Conservation (phyloP, 2,329 filamentous ascomycete species). For the Thielaviopsis ethacetica region DNA sequence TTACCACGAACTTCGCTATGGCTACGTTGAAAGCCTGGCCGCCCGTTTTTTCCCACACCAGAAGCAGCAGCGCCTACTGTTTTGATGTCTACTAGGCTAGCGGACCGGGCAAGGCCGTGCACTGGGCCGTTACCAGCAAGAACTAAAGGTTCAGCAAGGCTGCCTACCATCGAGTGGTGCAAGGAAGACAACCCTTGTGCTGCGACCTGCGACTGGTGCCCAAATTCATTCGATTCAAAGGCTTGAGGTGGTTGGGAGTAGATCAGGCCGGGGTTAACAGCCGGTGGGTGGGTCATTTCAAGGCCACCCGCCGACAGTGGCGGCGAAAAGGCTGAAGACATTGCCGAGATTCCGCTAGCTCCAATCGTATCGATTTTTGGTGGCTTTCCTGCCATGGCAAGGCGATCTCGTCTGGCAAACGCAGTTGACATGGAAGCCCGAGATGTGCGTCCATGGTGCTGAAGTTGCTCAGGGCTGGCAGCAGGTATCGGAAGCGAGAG, state of each 20-base stretch:
- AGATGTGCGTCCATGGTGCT: conserved; percentile 12
- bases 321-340: conserved; percentile 26
- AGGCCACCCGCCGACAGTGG: conserved; percentile 16
- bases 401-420: neutral
- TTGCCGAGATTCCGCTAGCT: conserved; percentile 15
- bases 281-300: conserved; percentile 14
- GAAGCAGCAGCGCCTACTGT: conserved; percentile 31
- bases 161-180: neutral
- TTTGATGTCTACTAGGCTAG: conserved; percentile 27
- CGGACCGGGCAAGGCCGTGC: conserved; percentile 24
- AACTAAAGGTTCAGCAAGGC: conserved; percentile 6
- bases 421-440: neutral
- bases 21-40: conserved; percentile 36
- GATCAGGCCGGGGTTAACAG: conserved; percentile 44
- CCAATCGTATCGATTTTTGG: neutral
- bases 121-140: conserved; percentile 3
- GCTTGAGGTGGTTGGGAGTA: conserved; percentile 33
- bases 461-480: conserved; percentile 10
- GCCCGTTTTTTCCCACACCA: conserved; percentile 27
- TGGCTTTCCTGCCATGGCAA: conserved; percentile 9
- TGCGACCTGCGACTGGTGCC: neutral
- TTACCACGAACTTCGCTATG: conserved; percentile 36
- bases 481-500: conserved; percentile 7
- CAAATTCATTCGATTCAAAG: conserved; percentile 22
- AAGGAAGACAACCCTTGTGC: neutral